Evolutionary conservation across 257 asterid species (phyloP).

Genomic region (Sherardia arvensis): DNA sequence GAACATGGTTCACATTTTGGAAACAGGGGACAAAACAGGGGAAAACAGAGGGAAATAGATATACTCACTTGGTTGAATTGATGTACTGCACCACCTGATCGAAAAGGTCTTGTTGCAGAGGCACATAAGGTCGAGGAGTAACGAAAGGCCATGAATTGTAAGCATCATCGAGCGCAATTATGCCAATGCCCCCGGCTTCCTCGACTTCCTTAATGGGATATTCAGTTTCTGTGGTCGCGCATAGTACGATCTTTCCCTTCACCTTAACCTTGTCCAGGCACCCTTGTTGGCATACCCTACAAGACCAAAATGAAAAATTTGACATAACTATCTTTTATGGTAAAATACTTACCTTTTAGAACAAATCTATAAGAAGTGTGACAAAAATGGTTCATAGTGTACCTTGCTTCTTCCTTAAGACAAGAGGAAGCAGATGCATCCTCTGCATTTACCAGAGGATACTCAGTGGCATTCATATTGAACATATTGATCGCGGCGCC

Average conservation of each 20-base stretch:
- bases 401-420: background rate
- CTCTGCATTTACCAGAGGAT: slow-evolving; percentile 20
- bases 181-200: slow-evolving; percentile 19
- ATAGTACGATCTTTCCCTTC: slow-evolving; percentile 32
- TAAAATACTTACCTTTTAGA: no score
- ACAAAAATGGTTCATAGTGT: no score
- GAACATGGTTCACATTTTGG: background rate
- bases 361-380: no score
- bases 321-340: no score
- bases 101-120: background rate
- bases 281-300: slow-evolving; percentile 14
- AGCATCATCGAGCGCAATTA: background rate
- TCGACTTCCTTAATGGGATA: background rate
- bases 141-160: slow-evolving; percentile 7
- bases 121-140: slow-evolving; percentile 18
- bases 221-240: background rate
- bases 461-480: slow-evolving; percentile 21
- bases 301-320: background rate
- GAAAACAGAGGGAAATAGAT: background rate
- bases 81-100: background rate
- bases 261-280: slow-evolving; percentile 20
- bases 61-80: slow-evolving; percentile 14
- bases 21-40: background rate
- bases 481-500: slow-evolving; percentile 25
- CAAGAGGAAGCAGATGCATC: slow-evolving; percentile 3